These are phyloP conservation scores for Blastobotrys indianensis DNA, from an alignment of 1,139 yeast genomes.

Conservation along the genomic window DNA sequence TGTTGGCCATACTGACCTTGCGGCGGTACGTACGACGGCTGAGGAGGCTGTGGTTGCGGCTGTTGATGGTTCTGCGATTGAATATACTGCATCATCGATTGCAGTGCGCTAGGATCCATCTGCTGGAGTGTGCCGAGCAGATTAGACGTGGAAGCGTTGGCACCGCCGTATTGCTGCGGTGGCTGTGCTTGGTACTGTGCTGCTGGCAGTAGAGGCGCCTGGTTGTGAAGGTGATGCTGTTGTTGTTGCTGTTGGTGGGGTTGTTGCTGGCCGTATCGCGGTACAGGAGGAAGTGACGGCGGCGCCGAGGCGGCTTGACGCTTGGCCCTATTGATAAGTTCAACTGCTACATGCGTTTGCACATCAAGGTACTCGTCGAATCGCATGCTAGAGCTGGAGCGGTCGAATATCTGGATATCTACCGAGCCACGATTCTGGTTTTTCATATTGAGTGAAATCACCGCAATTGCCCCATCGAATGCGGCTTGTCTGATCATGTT, in stretches of 20 bases:
- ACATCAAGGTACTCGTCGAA: constrained; percentile 78
- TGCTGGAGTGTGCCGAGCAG: constrained; percentile 27
- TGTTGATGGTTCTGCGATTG: constrained; percentile 26
- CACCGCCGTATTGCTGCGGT: constrained; percentile 12
- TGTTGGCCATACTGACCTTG: constrained; percentile 10
- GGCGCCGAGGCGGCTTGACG: constrained; percentile 10
- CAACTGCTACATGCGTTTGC: constrained; percentile 59
- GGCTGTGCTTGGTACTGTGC: not conserved
- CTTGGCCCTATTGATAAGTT: constrained; percentile 35
- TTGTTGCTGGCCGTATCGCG: constrained; percentile 13
- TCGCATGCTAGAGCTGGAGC: constrained; percentile 58
- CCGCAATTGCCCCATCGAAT: constrained; percentile 70
- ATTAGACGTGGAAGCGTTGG: constrained; percentile 17
- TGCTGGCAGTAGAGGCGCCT: too few relatives aligned
- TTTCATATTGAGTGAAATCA: constrained; percentile 55
- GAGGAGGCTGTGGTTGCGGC: constrained; percentile 21
- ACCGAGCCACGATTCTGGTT: constrained; percentile 39
- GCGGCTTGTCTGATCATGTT: constrained; percentile 72
- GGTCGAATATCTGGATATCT: constrained; percentile 70
- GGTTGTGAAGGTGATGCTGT: not conserved
- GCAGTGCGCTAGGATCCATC: constrained; percentile 32
- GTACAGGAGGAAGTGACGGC: constrained; percentile 3
- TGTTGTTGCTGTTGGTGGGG: not conserved
- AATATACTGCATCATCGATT: constrained; percentile 27
- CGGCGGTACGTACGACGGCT: constrained; percentile 14